These are phyloP conservation scores for Teratosphaeria nubilosa DNA, from an alignment of 2,329 filamentous ascomycete genomes.

Conservation along the genomic window DNA sequence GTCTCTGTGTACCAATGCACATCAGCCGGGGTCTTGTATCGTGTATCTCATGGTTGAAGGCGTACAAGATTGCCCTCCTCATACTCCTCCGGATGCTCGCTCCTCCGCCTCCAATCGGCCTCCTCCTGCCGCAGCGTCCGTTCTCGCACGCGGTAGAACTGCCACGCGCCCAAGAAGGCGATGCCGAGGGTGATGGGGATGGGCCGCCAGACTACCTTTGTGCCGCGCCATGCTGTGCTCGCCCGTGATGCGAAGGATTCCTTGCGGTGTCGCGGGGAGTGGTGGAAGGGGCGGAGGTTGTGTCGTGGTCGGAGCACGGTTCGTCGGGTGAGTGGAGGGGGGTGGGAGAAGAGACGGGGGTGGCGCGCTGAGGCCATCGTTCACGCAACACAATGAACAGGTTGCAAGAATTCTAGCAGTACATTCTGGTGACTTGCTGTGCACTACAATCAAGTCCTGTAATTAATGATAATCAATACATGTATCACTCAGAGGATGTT, in stretches of 20 bases:
- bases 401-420: not conserved
- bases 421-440: not conserved
- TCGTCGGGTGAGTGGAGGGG: not conserved
- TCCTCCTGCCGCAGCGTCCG: constrained; percentile 35
- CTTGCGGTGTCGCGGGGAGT: constrained; percentile 19
- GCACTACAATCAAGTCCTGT: not conserved
- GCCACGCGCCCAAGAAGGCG: constrained; percentile 69
- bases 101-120: constrained; percentile 35
- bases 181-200: constrained; percentile 82
- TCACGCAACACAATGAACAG: not conserved
- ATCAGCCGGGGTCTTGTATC: not conserved
- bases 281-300: not conserved
- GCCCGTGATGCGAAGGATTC: constrained; percentile 49
- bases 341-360: not conserved
- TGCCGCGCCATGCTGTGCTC: constrained; percentile 49
- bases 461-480: not conserved
- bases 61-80: constrained; percentile 36
- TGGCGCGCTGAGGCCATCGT: not conserved
- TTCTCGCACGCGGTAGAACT: constrained; percentile 63
- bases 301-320: not conserved
- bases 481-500: not conserved
- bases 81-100: constrained; percentile 14
- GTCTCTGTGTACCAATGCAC: constrained; percentile 18
- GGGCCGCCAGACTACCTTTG: constrained; percentile 75
- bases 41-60: not conserved